Base-by-base conservation (phyloP, 768 basidiomycete species). In the Mycena rosella region DNA sequence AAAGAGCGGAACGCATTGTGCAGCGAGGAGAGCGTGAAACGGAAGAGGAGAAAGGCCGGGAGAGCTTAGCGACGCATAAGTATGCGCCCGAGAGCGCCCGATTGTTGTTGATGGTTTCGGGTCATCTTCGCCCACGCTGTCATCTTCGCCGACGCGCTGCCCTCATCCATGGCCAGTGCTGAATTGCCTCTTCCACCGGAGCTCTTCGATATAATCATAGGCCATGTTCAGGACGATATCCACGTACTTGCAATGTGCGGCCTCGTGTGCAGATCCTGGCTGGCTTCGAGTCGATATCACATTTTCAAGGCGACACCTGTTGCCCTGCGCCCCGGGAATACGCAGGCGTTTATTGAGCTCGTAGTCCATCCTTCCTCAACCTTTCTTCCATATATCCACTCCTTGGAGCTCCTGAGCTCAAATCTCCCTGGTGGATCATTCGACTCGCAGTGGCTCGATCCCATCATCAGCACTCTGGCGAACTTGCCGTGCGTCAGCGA, bases 231-330 rank as follows among this genome's bases (percentile, higher is more conserved):
- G 34, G 55, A 68, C 24, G 67, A 68, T 44, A 24, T 59, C n/a
- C 44, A 11, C 13, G 24, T 38, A 4, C 55, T 72, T 38, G n/a
- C 57, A 3, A 38, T 34, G 14, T 72, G 70, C 44, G 24, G 55
- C 17, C 67, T 68, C n/a, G 67, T 72, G 13, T 72, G 70, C 60
- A 68, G 57, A 36, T 61, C 66, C 1, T 72, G 67, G 67, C 56
- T 72, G 20, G 49, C 55, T 17, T 29, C 67, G 13, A 68, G 63
- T 27, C 58, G 70, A 32, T 57, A 68, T 44, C 54, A 53, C 30
- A 63, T 65, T 29, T 67, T 71, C 30, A 13, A 38, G 13, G 45
- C 36, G 45, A 59, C 17, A 18, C 52, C 62, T 9, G 56, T 67
- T 56, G 54, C 45, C 30, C 61, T 67, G 29, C 58, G 62, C 17